Base-by-base conservation (phyloP, 768 basidiomycete genomes). In the Coprinellus micaceus region DNA sequence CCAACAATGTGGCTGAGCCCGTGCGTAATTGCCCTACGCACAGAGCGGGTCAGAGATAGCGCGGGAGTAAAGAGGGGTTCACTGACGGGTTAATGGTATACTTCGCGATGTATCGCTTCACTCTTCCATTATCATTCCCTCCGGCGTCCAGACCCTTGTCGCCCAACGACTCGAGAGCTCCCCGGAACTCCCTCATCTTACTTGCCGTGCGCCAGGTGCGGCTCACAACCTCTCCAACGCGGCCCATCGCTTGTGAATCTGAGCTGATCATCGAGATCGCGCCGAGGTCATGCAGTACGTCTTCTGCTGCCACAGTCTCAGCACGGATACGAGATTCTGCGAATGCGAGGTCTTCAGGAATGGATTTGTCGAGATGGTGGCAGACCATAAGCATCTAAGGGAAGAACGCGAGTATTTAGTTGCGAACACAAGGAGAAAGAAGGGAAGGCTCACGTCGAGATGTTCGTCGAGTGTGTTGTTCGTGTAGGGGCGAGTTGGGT, bases 301-400 rank as follows among this genome's bases (percentile, higher is more conserved):
- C 97, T 69, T 99, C 97, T 1, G 97, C 97, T 0, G 97, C 97
- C 43, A 98, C 88, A 0, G 97, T 99, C 74, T 98, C 96, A 0
- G 85, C 93, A 33, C 97, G 84, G 64, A 99, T 98, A 33, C 97
- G 89, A 7, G 96, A 98, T 61, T 98, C 95, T 3, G 97, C 96
- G 63, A 99, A 99, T 1, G 89, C 84, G 40, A 98, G 78, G 62
- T 99, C 97, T 73, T 99, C 97, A 1, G 89, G 82, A 61, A 96
- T 93, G n/a, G 79, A 82, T 62, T 78, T 84, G 73, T 97, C 93
- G 54, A 99, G 82, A 70, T 99, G 96, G 69, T 99, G 96, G 69
- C 94, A 97, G n/a, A 98, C 94, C 94, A 98, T 98, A 22, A 98
- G 78, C 97, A 98, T 99, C 95, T 97, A 13, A n/a, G 49, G 49